A percentile compares a stretch with the other conserved stretches of the same genome.
These are phyloP conservation scores for Xylariaceae sp. DNA, from an alignment of 2,329 filamentous ascomycete genomes.

Conservation along the genomic window DNA sequence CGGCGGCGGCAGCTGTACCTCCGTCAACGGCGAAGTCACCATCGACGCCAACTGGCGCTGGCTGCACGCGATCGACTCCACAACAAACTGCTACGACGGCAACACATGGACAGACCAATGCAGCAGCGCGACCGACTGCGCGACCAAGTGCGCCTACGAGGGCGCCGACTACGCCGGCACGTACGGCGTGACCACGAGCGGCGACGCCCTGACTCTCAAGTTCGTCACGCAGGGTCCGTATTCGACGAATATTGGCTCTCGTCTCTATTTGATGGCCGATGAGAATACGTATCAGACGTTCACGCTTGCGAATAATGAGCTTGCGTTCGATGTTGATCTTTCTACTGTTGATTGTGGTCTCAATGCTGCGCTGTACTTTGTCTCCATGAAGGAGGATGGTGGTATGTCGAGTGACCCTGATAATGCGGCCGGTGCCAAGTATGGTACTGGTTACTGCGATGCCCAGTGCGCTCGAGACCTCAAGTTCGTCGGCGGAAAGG, in stretches of 20 bases:
- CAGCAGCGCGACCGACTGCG: conserved; percentile 37
- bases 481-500: conserved; percentile 48
- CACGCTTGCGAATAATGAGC: conserved; percentile 54
- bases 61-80: conserved; percentile 38
- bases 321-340: conserved; percentile 60
- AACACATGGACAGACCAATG: conserved; percentile 38
- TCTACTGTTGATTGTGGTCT: conserved; percentile 56
- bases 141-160: conserved; percentile 42
- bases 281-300: conserved; percentile 55
- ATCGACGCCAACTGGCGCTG: conserved; percentile 52
- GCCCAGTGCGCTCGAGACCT: conserved; percentile 44
- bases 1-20: conserved; percentile 39
- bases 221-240: conserved; percentile 47
- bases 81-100: conserved; percentile 47
- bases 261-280: conserved; percentile 54
- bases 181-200: conserved; percentile 45
- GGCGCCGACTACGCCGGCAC: conserved; percentile 43
- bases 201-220: conserved; percentile 45
- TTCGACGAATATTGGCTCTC: conserved; percentile 40
- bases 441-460: conserved; percentile 52
- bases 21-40: conserved; percentile 41
- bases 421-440: conserved; percentile 45
- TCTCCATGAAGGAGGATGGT: conserved; percentile 52
- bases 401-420: conserved; percentile 42
- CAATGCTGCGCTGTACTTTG: conserved; percentile 58